Evolutionary conservation across 106 monocot species (phyloP).

Genomic region (Gastrodia elata): DNA sequence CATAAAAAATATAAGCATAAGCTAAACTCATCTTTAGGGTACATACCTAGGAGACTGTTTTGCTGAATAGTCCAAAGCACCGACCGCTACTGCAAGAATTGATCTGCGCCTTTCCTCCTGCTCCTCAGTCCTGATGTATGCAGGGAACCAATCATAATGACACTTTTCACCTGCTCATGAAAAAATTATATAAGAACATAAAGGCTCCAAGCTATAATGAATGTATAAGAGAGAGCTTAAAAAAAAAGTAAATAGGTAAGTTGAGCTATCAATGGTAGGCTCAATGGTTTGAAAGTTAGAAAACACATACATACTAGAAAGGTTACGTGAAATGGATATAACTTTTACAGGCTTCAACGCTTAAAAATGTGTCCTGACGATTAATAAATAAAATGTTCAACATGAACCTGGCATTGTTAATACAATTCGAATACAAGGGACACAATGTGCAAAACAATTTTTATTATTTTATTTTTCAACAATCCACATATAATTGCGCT

Average conservation of each 20-base stretch:
- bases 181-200: neutral
- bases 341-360: no score
- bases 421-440: no score
- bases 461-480: no score
- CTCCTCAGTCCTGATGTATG: conserved; percentile 73
- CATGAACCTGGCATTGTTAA: no score
- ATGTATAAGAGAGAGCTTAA: conserved; percentile 1
- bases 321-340: no score
- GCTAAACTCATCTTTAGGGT: neutral
- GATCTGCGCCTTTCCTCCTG: conserved; percentile 79
- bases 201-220: neutral
- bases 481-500: no score
- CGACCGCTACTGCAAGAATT: conserved; percentile 62
- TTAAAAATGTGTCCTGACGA: no score
- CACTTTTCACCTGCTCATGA: conserved; percentile 30
- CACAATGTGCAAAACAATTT: no score
- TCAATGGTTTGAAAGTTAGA: no score
- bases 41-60: conserved; percentile 43
- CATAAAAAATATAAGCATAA: neutral
- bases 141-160: conserved; percentile 74
- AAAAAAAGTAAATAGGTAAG: neutral
- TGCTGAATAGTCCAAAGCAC: conserved; percentile 35
- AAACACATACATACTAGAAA: no score
- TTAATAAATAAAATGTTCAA: no score
- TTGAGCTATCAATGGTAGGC: neutral